Base-by-base conservation (phyloP, 345 rosid genomes). In the Heritiera littoralis region DNA sequence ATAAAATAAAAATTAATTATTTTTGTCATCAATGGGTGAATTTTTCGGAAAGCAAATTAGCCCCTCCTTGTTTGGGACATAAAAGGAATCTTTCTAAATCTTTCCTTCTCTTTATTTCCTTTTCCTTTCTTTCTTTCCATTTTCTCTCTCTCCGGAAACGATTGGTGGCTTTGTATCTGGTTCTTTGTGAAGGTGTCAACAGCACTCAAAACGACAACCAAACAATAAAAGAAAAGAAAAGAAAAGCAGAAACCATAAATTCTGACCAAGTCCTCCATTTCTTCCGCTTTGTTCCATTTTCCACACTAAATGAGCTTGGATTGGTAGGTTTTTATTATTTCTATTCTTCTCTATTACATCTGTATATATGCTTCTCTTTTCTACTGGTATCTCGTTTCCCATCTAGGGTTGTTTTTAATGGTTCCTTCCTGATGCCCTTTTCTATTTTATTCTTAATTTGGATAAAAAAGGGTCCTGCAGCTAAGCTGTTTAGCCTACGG, bases 371-470 rank as follows among this genome's bases (percentile, higher is more conserved):
- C 46, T 56, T 69, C 6, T 12, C 6, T 15, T 12, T 51, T 51
- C 55, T 51, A 51, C 55, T 14, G 9, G 6, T 48, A 28, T 38
- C 30, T 18, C 12, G 13, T 63, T 55, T 9, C 35, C 51, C 60
- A 9, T 72, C 84, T 79, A 76, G 80, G 81, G 79, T 73, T 77
- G 32, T 35, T 49, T 75, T 60, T 46, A 68, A 66, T 14, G 75
- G 58, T 14, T 49, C 41, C 41, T 70, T 9, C 71, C 1, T 69
- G 10, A 69, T 46, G 28, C 76, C 77, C 52, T 38, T 59, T 43
- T 15, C 20, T 6, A 12, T 68, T 45, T n/a, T 12, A 12, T 52
- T 66, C 3, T 66, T 6, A 23, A 38, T 67, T 43, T 46, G 18
- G 13, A 40, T 35, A 58, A 58, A 35, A 18, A 17, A 54, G 6